Conservation (phyloP, 1,139 yeast species). For the Pneumocystis murina region DNA sequence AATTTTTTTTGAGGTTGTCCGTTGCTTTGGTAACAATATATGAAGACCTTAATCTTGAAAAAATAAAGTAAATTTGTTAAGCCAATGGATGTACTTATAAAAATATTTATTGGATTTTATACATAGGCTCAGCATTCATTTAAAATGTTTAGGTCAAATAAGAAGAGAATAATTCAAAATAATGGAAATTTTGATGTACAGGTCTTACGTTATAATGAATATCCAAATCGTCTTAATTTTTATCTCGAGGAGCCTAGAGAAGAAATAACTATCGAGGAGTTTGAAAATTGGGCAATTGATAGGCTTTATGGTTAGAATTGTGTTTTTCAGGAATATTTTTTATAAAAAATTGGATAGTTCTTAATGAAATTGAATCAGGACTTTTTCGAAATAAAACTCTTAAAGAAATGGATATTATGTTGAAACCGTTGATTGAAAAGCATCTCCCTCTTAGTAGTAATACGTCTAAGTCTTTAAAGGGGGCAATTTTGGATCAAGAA, state of each 20-base stretch:
- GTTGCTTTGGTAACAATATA: no score
- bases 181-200: conserved; percentile 35
- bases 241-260: conserved; percentile 63
- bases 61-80: not conserved
- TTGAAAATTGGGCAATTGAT: conserved; percentile 92
- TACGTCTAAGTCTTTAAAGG: conserved; percentile 13
- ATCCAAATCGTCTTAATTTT: conserved; percentile 44
- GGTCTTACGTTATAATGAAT: conserved; percentile 23
- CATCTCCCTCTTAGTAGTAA: conserved; percentile 44
- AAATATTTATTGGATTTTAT: not conserved
- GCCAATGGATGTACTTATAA: not conserved
- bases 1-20: no score
- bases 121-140: not conserved
- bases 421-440: conserved; percentile 53
- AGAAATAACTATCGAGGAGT: conserved; percentile 80
- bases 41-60: not conserved
- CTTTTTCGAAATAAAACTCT: conserved; percentile 47
- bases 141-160: not conserved
- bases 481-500: conserved; percentile 31
- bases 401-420: conserved; percentile 48
- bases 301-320: conserved; percentile 36
- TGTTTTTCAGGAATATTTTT: not conserved
- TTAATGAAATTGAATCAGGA: conserved; percentile 72
- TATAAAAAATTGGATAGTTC: conserved; percentile 25
- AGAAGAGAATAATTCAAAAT: not conserved